Base-by-base conservation (phyloP, 2,329 filamentous ascomycete species). In the Fusarium devonianum region DNA sequence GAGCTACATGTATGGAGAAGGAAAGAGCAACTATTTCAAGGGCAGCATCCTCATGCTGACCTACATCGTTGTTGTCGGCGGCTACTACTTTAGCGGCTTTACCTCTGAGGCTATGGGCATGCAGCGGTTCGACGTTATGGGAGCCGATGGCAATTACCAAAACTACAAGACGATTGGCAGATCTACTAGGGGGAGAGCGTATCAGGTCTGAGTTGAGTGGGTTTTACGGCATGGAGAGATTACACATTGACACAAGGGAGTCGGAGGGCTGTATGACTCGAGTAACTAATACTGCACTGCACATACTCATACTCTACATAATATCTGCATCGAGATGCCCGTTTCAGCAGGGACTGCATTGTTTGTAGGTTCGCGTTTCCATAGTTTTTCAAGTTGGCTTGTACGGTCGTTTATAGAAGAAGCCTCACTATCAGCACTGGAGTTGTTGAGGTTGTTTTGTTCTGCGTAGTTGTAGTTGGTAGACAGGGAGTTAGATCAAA, bases 1-100 rank as follows among this genome's bases (percentile, higher is more conserved):
- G 60, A 96, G 92, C 66, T 96, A 97, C 78, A 93, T 99, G 79
- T 96, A 97, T 65, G 90, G 93, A 40, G 94, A 99, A 75, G 94
- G 94, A 29, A 99, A 99, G 84, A 97, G 92, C 78, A 99, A 99
- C 73, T 99, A 99, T 74, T 99, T 99, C 84, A 99, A 99, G 77
- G 94, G 94, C 40, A 96, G 90, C 59, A 97, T 97, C 63, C 79
- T 99, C 41, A 85, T 97, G 57, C 78, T 99, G 39, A 94, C 90
- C 23, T 99, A 99, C 70, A 73, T 97, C 17, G 94, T 97, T 19
- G 91, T 99, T 37, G 78, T 97, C 19, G 84, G 90, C 33, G 94
- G 94, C 2, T 99, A 95, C 77, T 97, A 91, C 74, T 88, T 96
- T 50, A 91, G 90, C 41, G 78, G 83, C 19, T 84, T 69, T 62